Evolutionary conservation across 2,329 filamentous ascomycete species (phyloP), one percentile per base, ranked within the genome.

Genomic region (Colletotrichum sp.): DNA sequence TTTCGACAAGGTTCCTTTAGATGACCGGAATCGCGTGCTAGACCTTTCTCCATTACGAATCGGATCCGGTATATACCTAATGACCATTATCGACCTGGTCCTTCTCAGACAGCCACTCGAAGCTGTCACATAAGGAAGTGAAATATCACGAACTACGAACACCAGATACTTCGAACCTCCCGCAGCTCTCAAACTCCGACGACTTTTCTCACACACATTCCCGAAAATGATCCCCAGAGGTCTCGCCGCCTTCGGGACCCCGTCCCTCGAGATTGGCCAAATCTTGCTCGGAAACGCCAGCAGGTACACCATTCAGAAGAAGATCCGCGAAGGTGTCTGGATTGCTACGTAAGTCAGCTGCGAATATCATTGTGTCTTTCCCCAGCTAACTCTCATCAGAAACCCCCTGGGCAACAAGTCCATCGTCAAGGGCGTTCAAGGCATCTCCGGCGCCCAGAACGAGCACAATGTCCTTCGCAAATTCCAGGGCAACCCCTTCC

Each of bases 261-360:
- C 74, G 59, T 73, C 74, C 70, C 70, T 76, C 28, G 74, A 76
- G 49, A 76, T 76, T 44, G 74, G 74, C 30, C 74, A 76, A 70
- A 76, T 76, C 49, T 28, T 76, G 7, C 74, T 76, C 21, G 74
- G 74, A 52, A 76, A 76, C 10, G 74, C 74, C 18, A 76, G 59
- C 70, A 66, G 74, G 12, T 76, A 76, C 74, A 76, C 74, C 15
- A 76, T 76, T n/a, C 74, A 76, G 65, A 76, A 76, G 70, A 76
- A 76, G 59, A 76, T 76, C n/a, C 74, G 74, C 62, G 74, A 76
- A 55, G 74, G 74, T 24, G 74, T 76, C 3, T 76, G 74, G 74
- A 76, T 76, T 8, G 74, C 74, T 28, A 76, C 74, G 74, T 76
- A 62, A 36, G 74, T 32, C 21, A 8, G 1, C 12, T 10, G 5